These are phyloP conservation scores for Stagonosporopsis tanaceti DNA, from an alignment of 2,329 filamentous ascomycete genomes.

Conservation along the genomic window DNA sequence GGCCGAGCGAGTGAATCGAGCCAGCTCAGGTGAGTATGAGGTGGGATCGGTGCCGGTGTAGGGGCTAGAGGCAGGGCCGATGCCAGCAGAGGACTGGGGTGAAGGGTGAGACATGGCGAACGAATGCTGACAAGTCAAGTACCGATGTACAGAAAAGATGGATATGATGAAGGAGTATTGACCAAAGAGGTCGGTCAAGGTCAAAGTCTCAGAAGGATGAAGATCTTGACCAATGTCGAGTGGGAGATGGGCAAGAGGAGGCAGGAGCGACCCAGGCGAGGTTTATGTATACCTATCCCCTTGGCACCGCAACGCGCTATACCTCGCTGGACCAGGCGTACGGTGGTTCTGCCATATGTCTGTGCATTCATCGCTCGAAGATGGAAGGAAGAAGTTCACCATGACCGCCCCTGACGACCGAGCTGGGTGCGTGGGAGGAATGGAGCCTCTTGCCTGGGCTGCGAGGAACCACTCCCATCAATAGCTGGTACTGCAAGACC, in stretches of 20 bases:
- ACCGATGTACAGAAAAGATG: constrained; percentile 32
- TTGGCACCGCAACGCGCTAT: constrained; percentile 15
- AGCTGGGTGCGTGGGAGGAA: constrained; percentile 3
- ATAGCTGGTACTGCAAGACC: constrained; percentile 1
- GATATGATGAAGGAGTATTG: constrained; percentile 25
- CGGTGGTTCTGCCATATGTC: constrained; percentile 11
- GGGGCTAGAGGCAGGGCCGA: constrained; percentile 36
- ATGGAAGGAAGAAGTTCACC: constrained; percentile 8
- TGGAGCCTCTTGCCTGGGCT: constrained; percentile 2
- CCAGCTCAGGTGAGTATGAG: constrained; percentile 37
- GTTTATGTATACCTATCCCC: constrained; percentile 13
- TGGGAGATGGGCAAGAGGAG: constrained; percentile 23
- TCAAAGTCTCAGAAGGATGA: constrained; percentile 27
- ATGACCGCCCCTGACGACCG: constrained; percentile 1
- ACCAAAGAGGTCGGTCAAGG: constrained; percentile 26
- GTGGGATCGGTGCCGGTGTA: constrained; percentile 40
- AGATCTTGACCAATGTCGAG: constrained; percentile 17
- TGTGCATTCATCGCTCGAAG: constrained; percentile 17
- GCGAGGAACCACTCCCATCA: neutral
- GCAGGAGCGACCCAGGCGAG: constrained; percentile 22
- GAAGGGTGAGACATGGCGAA: constrained; percentile 40
- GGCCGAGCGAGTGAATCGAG: constrained; percentile 23
- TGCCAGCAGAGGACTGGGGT: constrained; percentile 31
- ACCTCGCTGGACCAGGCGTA: constrained; percentile 9
- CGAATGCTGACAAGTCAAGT: constrained; percentile 25